phyloP scores from a whole-genome alignment of 441 rosid species.

The Hura crepitans region DNA sequence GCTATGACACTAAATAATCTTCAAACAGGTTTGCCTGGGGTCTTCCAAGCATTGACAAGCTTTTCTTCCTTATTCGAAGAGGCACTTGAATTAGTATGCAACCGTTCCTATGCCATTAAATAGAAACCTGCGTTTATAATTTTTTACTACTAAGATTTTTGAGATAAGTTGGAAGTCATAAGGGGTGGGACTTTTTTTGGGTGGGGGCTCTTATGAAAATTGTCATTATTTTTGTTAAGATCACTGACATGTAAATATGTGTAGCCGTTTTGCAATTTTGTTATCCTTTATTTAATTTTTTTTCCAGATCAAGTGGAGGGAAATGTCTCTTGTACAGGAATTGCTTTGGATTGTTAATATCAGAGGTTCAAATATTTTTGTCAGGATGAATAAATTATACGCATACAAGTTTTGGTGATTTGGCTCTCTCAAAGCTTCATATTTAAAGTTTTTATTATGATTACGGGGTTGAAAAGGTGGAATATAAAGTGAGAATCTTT shows the following conservation, averaged over 20 bases:
- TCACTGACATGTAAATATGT: slow-evolving; percentile 42
- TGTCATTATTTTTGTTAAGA: slow-evolving; percentile 10
- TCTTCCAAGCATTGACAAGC: slow-evolving; percentile 80
- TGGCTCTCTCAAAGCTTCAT: not conserved
- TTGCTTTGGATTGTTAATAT: slow-evolving; percentile 30
- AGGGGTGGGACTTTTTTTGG: slow-evolving; percentile 43
- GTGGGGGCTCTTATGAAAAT: slow-evolving; percentile 26
- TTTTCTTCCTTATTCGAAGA: slow-evolving; percentile 72
- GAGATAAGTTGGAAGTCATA: slow-evolving; percentile 20
- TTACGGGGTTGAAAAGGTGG: not conserved
- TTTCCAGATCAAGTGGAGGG: slow-evolving; percentile 9
- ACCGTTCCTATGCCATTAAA: slow-evolving; percentile 65
- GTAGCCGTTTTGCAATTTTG: too few species aligned
- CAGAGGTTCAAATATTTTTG: slow-evolving; percentile 18
- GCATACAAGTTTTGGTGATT: not conserved
- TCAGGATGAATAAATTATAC: slow-evolving; percentile 34
- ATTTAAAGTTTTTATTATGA: not conserved
- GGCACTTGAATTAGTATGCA: slow-evolving; percentile 63
- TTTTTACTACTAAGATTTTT: slow-evolving; percentile 3
- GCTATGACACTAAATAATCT: slow-evolving; percentile 79
- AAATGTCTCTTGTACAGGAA: slow-evolving; percentile 40
- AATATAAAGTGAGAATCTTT: too few species aligned
- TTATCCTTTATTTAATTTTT: slow-evolving; percentile 8
- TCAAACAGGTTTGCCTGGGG: slow-evolving; percentile 91
- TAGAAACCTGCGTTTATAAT: slow-evolving; percentile 33